Conservation (phyloP, 192 early-diverging fungal species). For the Podila verticillata region DNA sequence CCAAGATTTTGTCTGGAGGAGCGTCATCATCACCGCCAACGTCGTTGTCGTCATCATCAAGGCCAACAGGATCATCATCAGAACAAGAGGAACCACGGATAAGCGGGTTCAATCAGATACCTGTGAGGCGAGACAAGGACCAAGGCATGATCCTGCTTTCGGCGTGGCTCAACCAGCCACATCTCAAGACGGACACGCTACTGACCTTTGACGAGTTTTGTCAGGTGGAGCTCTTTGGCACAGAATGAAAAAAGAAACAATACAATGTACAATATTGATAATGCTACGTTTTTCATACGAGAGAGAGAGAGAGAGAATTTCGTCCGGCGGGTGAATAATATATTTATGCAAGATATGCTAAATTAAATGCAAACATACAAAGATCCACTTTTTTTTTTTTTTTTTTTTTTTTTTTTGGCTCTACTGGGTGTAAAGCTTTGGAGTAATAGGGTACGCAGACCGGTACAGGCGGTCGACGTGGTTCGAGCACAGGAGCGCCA, state of each 20-base stretch:
- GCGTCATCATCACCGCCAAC: too few relatives aligned
- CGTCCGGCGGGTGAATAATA: too few relatives aligned
- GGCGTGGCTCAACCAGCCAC: conserved; percentile 56
- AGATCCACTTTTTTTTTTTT: too few relatives aligned
- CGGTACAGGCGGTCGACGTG: conserved; percentile 55
- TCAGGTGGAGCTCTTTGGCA: conserved; percentile 42
- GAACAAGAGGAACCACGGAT: too few relatives aligned
- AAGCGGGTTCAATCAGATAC: conserved; percentile 6
- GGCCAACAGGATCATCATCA: neutral
- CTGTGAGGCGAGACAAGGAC: conserved; percentile 34
- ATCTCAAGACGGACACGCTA: conserved; percentile 25
- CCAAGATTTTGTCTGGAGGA: neutral
- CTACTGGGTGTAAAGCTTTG: conserved; percentile 34
- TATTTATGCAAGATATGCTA: neutral
- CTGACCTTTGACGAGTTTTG: conserved; percentile 54
- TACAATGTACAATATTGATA: neutral
- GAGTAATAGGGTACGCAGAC: conserved; percentile 28
- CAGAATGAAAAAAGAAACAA: conserved; percentile 10
- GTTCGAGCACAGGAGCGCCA: conserved; percentile 57
- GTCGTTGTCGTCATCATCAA: too few relatives aligned
- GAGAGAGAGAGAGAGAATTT: neutral
- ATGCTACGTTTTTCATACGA: too few relatives aligned
- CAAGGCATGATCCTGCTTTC: conserved; percentile 55
- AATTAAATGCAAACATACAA: neutral
- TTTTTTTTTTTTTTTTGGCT: too few relatives aligned